Percentiles rank a stretch among this genome's conserved stretches.
These are phyloP conservation scores for Aspergillus cavernicola DNA, from an alignment of 495 filamentous ascomycete genomes.

Conservation along the genomic window DNA sequence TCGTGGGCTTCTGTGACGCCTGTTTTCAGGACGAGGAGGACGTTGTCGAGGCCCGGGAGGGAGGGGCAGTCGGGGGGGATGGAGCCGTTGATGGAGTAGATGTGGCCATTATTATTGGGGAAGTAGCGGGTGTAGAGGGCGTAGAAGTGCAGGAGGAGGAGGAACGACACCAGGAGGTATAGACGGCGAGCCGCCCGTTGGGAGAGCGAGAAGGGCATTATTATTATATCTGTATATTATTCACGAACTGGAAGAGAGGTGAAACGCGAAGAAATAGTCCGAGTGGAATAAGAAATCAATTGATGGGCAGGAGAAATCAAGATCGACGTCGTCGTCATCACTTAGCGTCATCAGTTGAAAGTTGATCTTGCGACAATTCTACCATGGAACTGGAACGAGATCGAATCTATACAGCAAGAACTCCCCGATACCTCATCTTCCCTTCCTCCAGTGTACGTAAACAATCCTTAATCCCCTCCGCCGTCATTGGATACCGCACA, in stretches of 20 bases:
- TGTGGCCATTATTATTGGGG: too few species aligned
- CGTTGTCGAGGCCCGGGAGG: slow-evolving; percentile 40
- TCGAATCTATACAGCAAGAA: slow-evolving; percentile 26
- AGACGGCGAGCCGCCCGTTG: slow-evolving; percentile 18
- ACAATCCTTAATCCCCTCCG: slow-evolving; percentile 49
- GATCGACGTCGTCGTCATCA: slow-evolving; percentile 2
- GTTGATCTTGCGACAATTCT: too few species aligned
- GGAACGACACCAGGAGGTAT: slow-evolving; percentile 10
- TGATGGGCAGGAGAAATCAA: neutral
- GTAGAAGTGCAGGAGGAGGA: slow-evolving; percentile 35
- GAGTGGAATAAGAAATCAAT: too few species aligned
- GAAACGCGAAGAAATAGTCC: too few species aligned
- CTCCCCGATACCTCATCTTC: slow-evolving; percentile 57
- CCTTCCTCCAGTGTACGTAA: slow-evolving; percentile 51
- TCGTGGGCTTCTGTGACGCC: slow-evolving; percentile 42
- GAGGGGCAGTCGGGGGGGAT: slow-evolving; percentile 29
- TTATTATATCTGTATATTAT: slow-evolving; percentile 2
- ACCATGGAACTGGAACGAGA: too few species aligned
- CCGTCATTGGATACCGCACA: slow-evolving; percentile 53
- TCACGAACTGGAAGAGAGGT: too few species aligned
- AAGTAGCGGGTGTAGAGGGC: slow-evolving; percentile 19
- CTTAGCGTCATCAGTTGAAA: slow-evolving; percentile 2
- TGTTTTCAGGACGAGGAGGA: slow-evolving; percentile 46
- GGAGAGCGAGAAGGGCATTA: slow-evolving; percentile 28
- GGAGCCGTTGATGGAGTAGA: slow-evolving; percentile 10